Evolutionary conservation across 306 rosid species (phyloP).

Genomic region (Hippophae tibetana): DNA sequence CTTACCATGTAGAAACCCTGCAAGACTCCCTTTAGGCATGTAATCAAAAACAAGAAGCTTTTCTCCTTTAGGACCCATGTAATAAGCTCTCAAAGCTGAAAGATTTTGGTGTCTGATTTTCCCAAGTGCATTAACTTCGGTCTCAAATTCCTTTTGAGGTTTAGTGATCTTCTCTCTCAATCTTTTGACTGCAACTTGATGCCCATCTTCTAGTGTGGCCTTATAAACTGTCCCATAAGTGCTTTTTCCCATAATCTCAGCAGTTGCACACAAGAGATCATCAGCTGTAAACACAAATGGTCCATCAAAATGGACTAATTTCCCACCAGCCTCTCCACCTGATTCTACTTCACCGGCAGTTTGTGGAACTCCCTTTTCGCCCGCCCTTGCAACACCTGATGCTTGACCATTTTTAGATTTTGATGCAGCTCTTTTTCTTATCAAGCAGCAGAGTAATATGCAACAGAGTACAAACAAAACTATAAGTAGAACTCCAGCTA

Average conservation of each 20-base stretch:
- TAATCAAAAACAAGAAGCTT: conserved; percentile 86
- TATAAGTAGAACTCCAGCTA: conserved; percentile 57
- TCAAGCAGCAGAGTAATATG: conserved; percentile 55
- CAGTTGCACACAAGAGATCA: conserved; percentile 81
- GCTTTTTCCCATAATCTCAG: conserved; percentile 89
- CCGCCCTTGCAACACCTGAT: conserved; percentile 26
- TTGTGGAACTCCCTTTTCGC: conserved; percentile 42
- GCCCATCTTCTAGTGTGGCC: conserved; percentile 76
- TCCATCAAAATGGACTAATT: conserved; percentile 79
- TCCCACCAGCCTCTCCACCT: conserved; percentile 66
- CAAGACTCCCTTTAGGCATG: conserved; percentile 78
- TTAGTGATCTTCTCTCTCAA: conserved; percentile 79
- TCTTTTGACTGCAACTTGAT: conserved; percentile 84
- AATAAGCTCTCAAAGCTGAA: conserved; percentile 73
- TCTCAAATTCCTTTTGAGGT: conserved; percentile 74
- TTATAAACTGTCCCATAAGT: conserved; percentile 86
- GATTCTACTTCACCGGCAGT: conserved; percentile 41
- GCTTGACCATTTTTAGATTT: conserved; percentile 37
- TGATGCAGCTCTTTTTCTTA: conserved; percentile 48
- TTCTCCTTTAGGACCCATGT: conserved; percentile 67
- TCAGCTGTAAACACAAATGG: conserved; percentile 85
- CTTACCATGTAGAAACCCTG: conserved; percentile 90
- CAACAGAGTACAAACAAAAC: conserved; percentile 66
- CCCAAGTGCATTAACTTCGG: conserved; percentile 71
- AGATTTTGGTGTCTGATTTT: conserved; percentile 69